These are phyloP conservation scores for Claviceps pazoutovae DNA, from an alignment of 2,329 filamentous ascomycete species.

Conservation along the genomic window DNA sequence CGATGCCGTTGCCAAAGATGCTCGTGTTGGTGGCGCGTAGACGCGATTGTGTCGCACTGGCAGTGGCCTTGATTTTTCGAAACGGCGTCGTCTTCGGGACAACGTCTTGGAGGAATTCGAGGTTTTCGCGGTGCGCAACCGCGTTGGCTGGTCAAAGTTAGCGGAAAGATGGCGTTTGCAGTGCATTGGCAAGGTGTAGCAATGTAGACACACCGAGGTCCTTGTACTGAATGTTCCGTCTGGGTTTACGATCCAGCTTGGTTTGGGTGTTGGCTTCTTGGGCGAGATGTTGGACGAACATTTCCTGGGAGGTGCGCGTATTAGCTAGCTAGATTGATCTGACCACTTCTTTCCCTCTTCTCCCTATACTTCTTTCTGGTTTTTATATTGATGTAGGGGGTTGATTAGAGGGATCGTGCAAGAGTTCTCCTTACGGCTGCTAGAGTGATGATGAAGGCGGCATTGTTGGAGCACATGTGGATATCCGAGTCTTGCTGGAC, in stretches of 20 bases:
- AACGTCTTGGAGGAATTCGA: conserved; percentile 87
- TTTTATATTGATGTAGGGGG: too few species aligned
- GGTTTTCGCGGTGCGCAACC: conserved; percentile 75
- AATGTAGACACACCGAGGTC: conserved; percentile 54
- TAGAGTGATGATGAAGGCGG: conserved; percentile 83
- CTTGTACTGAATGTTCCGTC: conserved; percentile 89
- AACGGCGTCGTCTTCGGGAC: conserved; percentile 76
- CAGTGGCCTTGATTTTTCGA: conserved; percentile 59
- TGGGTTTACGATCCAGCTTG: conserved; percentile 80
- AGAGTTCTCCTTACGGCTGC: conserved; percentile 50
- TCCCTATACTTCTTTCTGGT: background rate
- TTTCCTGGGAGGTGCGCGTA: conserved; percentile 44
- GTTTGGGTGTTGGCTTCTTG: conserved; percentile 76
- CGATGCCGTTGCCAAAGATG: background rate
- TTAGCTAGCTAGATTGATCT: background rate
- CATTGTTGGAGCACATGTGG: conserved; percentile 76
- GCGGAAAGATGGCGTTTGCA: too few species aligned
- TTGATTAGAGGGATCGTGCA: too few species aligned
- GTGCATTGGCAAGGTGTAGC: background rate
- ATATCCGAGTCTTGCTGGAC: conserved; percentile 80
- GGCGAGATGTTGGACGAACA: conserved; percentile 89
- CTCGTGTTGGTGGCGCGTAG: conserved; percentile 21
- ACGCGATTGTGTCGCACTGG: conserved; percentile 34
- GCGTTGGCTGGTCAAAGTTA: conserved; percentile 51
- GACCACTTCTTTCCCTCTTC: background rate